A percentile compares a stretch with the other conserved stretches of the same genome.
Evolutionary conservation across 495 filamentous ascomycete genomes (phyloP).

Genomic region (Neurospora cerealis): DNA sequence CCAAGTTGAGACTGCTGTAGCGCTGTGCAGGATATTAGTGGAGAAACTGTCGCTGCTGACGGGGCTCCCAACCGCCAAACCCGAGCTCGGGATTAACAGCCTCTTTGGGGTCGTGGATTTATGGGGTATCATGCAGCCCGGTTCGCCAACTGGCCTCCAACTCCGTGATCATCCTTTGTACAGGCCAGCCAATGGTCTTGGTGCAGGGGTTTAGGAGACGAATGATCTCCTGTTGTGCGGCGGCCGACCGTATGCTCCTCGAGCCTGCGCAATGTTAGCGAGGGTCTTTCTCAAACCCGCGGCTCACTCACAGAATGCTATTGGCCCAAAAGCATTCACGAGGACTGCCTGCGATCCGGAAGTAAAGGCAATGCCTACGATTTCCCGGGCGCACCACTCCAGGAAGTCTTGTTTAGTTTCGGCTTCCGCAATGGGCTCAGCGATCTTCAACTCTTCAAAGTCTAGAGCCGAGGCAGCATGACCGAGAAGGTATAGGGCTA

Average conservation of each 20-base stretch:
- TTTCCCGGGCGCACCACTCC: slow-evolving; percentile 16
- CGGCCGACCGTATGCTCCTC: slow-evolving; percentile 9
- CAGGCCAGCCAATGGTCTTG: slow-evolving; percentile 19
- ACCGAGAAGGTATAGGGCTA: too few relatives aligned
- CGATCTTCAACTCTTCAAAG: too few relatives aligned
- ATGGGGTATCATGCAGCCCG: neutral
- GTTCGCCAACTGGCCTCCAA: neutral
- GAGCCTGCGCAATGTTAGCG: slow-evolving; percentile 3
- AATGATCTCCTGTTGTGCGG: slow-evolving; percentile 12
- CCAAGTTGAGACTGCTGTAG: neutral
- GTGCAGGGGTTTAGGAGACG: slow-evolving; percentile 8
- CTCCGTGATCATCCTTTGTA: neutral
- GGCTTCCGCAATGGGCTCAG: too few relatives aligned
- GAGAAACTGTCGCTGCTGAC: neutral
- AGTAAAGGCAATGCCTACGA: slow-evolving; percentile 27
- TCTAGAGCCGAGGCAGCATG: too few relatives aligned
- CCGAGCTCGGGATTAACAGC: neutral
- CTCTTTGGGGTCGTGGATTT: neutral
- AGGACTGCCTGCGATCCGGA: slow-evolving; percentile 24
- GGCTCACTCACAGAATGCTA: slow-evolving; percentile 26
- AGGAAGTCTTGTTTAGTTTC: slow-evolving; percentile 8
- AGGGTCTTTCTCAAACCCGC: neutral
- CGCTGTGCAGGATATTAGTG: neutral
- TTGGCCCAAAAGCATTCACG: slow-evolving; percentile 30
- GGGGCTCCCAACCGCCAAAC: neutral